A percentile compares a stretch with the other conserved stretches of the same genome.
Conservation (phyloP, 139 green algal genomes). For the Chlamydomonas asymmetrica region DNA sequence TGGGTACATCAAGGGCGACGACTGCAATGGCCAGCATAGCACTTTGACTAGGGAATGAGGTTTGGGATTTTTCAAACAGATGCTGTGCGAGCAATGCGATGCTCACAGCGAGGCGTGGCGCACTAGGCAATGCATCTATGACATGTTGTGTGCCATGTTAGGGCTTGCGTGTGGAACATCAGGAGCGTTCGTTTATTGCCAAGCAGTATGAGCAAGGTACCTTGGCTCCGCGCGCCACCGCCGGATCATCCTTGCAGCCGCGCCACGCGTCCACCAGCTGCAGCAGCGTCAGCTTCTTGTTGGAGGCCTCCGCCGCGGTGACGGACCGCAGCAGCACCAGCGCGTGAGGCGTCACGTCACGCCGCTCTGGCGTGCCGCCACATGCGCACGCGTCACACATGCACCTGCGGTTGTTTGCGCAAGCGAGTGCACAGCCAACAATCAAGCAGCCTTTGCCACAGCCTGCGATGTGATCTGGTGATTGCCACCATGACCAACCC, state of each 20-base stretch:
- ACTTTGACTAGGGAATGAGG: too few species aligned
- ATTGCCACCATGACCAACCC: not conserved
- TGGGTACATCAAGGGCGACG: too few species aligned
- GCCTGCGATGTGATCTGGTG: not conserved
- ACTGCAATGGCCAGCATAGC: too few species aligned
- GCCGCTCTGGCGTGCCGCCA: not conserved
- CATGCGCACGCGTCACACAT: constrained; percentile 54
- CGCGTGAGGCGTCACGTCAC: constrained; percentile 5
- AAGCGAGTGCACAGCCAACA: not conserved
- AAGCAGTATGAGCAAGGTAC: too few species aligned
- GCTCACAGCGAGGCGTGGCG: too few species aligned
- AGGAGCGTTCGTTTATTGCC: too few species aligned
- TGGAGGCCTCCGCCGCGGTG: not conserved
- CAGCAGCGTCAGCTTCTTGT: constrained; percentile 55
- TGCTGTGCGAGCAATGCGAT: too few species aligned
- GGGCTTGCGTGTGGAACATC: too few species aligned
- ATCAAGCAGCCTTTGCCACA: not conserved
- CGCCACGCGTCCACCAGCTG: constrained; percentile 70
- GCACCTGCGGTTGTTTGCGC: not conserved
- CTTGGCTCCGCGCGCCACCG: constrained; percentile 23
- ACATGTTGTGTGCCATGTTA: too few species aligned
- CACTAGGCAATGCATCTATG: too few species aligned
- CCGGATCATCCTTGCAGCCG: constrained; percentile 42
- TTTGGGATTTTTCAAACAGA: too few species aligned
- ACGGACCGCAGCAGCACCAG: not conserved